Percentiles rank a stretch among this genome's conserved stretches.
Evolutionary conservation across 495 filamentous ascomycete genomes (phyloP).

Genomic region (Trichocladium uniseriatum): DNA sequence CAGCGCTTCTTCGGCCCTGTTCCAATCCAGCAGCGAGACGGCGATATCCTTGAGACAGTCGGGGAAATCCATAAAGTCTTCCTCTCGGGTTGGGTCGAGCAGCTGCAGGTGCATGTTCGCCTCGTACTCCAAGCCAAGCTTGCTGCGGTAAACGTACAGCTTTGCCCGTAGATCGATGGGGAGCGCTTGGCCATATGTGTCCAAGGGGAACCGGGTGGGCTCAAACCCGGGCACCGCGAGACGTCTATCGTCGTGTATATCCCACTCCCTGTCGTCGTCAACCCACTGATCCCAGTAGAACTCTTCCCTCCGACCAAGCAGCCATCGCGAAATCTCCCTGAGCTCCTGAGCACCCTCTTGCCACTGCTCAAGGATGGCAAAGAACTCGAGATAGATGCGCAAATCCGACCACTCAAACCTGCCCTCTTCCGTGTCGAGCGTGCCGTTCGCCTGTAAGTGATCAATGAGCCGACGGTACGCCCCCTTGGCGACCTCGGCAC

Average conservation of each 20-base stretch:
- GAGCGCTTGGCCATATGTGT: constrained; percentile 63
- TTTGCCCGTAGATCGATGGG: constrained; percentile 81
- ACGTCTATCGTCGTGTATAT: constrained; percentile 60
- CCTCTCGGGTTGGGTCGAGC: constrained; percentile 50
- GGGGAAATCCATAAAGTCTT: constrained; percentile 51
- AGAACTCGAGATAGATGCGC: constrained; percentile 75
- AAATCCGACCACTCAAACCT: constrained; percentile 74
- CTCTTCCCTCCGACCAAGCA: constrained; percentile 67
- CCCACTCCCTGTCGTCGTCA: constrained; percentile 89
- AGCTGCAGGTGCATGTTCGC: constrained; percentile 48
- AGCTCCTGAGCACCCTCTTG: constrained; percentile 55
- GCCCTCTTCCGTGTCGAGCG: constrained; percentile 37
- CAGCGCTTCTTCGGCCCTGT: constrained; percentile 53
- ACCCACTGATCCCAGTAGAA: constrained; percentile 67
- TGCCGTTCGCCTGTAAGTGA: constrained; percentile 30
- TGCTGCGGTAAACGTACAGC: constrained; percentile 71
- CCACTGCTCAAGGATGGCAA: constrained; percentile 51
- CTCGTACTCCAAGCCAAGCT: constrained; percentile 60
- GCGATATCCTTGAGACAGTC: constrained; percentile 71
- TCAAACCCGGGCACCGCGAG: constrained; percentile 44
- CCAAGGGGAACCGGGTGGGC: constrained; percentile 45
- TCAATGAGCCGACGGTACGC: constrained; percentile 56
- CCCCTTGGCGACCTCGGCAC: constrained; percentile 44
- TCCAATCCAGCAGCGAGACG: constrained; percentile 51
- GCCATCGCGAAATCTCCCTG: constrained; percentile 67